Evolutionary conservation across 2,329 filamentous ascomycete genomes (phyloP), one percentile per base, ranked within the genome.

Genomic region (Phialophora expanda): DNA sequence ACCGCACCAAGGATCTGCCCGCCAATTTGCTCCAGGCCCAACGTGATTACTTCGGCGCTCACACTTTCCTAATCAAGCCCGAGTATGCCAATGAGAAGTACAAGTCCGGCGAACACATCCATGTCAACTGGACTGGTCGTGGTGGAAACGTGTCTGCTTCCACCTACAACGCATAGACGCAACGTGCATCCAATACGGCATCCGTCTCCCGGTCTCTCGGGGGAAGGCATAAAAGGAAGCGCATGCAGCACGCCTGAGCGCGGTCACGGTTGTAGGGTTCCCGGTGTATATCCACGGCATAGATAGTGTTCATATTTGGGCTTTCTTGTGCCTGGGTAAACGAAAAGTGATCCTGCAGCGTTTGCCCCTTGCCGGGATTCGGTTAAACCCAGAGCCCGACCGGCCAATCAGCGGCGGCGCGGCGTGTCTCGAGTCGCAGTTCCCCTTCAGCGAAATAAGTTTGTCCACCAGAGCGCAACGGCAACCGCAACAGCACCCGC

Each of bases 51-150:
- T 99, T 99, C 78, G 95, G 95, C 80, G 91, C 91, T 71, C 91
- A 95, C 86, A 95, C 91, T 73, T 95, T 95, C 89, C 84, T 84
- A 75, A 87, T 95, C 83, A 94, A 95, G 89, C 90, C 91, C 68
- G 90, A 94, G 83, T 76, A 74, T 72, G 90, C 90, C 74, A 90
- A 76, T 80, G 87, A 84, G 65, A 93, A 92, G 83, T 96, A 96
- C 85, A 90, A 89, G 72, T 87, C 85, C 74, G 92, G 89, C 80
- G 84, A 93, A 84, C 88, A 98, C 81, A 95, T 94, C 78, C 95
- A 99, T 87, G 93, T 98, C 81, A 99, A 99, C 91, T 99, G 95
- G 95, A 99, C 95, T 74, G 95, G 95, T 76, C 91, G 95, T 80
- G 95, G 95, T 78, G 95, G 95, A 78, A 95, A 98, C 79, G 91